Percentiles rank a stretch among this genome's conserved stretches.
Evolutionary conservation across 345 rosid species (phyloP).

Genomic region (Microcos paniculata): DNA sequence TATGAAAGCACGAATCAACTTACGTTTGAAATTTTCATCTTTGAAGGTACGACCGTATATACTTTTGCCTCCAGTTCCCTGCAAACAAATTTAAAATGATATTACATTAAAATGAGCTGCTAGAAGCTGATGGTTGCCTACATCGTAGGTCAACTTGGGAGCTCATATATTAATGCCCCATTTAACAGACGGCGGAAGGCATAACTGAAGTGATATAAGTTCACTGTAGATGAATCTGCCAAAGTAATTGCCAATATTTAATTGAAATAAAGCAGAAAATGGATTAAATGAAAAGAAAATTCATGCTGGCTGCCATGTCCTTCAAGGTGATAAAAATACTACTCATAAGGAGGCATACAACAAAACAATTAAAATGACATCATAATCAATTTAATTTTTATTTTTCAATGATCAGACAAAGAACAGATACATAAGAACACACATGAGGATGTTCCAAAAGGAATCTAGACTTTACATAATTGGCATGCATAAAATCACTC

Average conservation of each 20-base stretch:
- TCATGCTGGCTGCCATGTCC: neutral
- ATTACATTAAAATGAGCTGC: neutral
- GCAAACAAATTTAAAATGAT: constrained; percentile 34
- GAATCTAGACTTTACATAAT: too few species aligned
- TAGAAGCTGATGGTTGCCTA: neutral
- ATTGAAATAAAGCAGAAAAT: neutral
- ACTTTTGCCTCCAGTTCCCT: constrained; percentile 99
- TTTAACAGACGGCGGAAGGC: neutral
- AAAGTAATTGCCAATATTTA: neutral
- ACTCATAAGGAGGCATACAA: neutral
- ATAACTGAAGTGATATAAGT: neutral
- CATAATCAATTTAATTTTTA: too few species aligned
- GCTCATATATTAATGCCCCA: neutral
- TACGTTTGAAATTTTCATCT: constrained; percentile 97
- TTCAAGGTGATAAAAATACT: neutral
- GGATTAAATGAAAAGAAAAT: neutral
- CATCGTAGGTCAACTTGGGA: neutral
- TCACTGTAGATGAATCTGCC: neutral
- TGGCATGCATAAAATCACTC: too few species aligned
- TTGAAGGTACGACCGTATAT: constrained; percentile 90
- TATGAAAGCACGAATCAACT: constrained; percentile 38
- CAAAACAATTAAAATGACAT: too few species aligned
- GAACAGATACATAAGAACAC: too few species aligned
- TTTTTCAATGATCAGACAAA: too few species aligned
- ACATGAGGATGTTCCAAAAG: too few species aligned